Conservation (phyloP, 2,329 filamentous ascomycete genomes). For the Claviceps maximensis region DNA sequence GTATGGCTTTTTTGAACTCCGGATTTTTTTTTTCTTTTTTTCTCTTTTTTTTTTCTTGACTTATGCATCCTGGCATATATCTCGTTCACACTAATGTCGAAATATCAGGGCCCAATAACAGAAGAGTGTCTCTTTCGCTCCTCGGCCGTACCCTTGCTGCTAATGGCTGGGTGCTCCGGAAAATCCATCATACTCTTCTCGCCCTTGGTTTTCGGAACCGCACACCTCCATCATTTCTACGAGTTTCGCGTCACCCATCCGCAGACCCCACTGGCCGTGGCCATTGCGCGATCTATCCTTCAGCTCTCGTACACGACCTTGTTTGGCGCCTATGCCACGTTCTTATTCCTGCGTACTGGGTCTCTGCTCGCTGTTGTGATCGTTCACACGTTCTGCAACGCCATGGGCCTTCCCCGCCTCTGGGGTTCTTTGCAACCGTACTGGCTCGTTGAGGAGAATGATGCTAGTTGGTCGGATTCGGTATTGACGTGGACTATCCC, state of each 20-base stretch:
- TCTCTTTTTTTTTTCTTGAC: neutral
- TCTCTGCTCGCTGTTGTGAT: constrained; percentile 63
- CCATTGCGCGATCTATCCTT: constrained; percentile 59
- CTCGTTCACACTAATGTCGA: neutral
- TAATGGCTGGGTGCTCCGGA: constrained; percentile 50
- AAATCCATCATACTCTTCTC: constrained; percentile 61
- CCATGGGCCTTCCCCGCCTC: constrained; percentile 73
- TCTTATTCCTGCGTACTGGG: constrained; percentile 74
- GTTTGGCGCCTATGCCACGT: constrained; percentile 88
- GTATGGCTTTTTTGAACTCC: constrained; percentile 33
- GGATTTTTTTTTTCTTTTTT: neutral
- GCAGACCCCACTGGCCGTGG: constrained; percentile 46
- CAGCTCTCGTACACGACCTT: constrained; percentile 85
- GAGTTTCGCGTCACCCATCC: constrained; percentile 79
- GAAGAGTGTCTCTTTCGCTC: constrained; percentile 93
- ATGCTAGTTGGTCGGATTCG: constrained; percentile 11
- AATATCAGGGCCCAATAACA: constrained; percentile 62
- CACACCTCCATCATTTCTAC: constrained; percentile 91
- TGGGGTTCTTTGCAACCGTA: constrained; percentile 61
- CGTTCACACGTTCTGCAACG: constrained; percentile 85
- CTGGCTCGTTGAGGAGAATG: constrained; percentile 20
- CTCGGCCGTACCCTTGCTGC: constrained; percentile 67
- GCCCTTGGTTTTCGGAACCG: constrained; percentile 81
- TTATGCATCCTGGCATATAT: neutral
- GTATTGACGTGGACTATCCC: constrained; percentile 50